Percentiles rank a stretch among this genome's conserved stretches.
Evolutionary conservation across 805 yeast species (phyloP).

Genomic region (Metschnikowia chrysomelidarum): DNA sequence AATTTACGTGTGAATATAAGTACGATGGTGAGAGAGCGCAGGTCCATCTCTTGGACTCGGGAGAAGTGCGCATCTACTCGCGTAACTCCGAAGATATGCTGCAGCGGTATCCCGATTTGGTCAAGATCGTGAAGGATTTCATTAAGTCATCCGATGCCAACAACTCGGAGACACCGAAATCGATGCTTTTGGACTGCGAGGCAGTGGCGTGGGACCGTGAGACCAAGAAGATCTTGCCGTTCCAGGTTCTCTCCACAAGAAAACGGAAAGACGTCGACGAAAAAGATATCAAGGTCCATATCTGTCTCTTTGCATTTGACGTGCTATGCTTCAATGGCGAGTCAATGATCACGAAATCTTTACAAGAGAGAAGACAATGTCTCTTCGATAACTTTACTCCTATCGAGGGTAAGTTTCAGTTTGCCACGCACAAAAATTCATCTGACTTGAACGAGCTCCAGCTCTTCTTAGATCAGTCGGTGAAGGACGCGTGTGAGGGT

Average conservation of each 20-base stretch:
- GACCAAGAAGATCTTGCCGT: conserved; percentile 79
- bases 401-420: conserved; percentile 75
- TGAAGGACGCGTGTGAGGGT: conserved; percentile 90
- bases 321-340: conserved; percentile 71
- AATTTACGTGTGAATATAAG: conserved; percentile 93
- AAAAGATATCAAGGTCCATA: conserved; percentile 84
- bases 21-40: conserved; percentile 99
- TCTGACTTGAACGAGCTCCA: conserved; percentile 75
- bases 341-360: conserved; percentile 62
- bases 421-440: conserved; percentile 73
- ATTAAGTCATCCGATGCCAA: conserved; percentile 30
- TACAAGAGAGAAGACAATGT: conserved; percentile 66
- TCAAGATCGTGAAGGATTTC: conserved; percentile 63
- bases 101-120: conserved; percentile 88
- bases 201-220: conserved; percentile 96
- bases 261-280: conserved; percentile 90
- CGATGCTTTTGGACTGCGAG: conserved; percentile 88
- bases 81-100: conserved; percentile 98
- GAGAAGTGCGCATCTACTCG: conserved; percentile 75
- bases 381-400: conserved; percentile 55
- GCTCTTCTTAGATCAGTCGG: conserved; percentile 80
- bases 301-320: conserved; percentile 92
- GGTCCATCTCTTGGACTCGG: conserved; percentile 69
- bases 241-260: conserved; percentile 89
- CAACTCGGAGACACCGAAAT: conserved; percentile 30